Evolutionary conservation across 2,329 filamentous ascomycete genomes (phyloP).

Genomic region (Dactylonectria estremocensis): DNA sequence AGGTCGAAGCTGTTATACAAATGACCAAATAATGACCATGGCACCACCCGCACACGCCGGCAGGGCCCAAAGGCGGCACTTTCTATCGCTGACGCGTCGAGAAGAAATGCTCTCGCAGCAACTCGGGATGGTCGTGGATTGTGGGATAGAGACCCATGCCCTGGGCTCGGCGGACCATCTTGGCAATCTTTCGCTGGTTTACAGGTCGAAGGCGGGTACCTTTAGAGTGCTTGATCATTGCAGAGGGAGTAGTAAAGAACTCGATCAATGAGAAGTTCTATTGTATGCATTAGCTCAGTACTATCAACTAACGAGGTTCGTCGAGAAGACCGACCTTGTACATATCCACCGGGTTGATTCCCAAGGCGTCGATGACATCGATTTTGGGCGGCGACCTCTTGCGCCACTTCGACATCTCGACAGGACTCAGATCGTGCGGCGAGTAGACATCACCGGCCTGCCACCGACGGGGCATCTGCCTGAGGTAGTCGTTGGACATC

Average conservation of each 20-base stretch:
- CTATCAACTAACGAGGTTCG: not conserved
- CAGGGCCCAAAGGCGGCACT: constrained; percentile 11
- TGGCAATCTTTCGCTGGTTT: constrained; percentile 94
- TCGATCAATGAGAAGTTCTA: constrained; percentile 95
- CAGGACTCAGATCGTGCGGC: constrained; percentile 85
- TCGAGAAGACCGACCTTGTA: constrained; percentile 78
- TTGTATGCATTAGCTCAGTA: constrained; percentile 20
- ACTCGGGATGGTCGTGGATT: constrained; percentile 89
- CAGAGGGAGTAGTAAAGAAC: constrained; percentile 88
- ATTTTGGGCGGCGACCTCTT: constrained; percentile 68
- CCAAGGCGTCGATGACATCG: constrained; percentile 86
- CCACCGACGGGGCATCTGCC: constrained; percentile 81
- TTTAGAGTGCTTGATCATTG: constrained; percentile 84
- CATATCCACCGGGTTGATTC: constrained; percentile 84
- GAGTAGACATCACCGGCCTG: constrained; percentile 87
- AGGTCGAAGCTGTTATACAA: constrained; percentile 56
- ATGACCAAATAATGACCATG: constrained; percentile 49
- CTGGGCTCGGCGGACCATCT: constrained; percentile 90
- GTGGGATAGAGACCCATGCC: constrained; percentile 94
- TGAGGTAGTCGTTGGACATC: constrained; percentile 68
- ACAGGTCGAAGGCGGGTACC: constrained; percentile 86
- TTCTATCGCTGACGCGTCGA: constrained; percentile 34
- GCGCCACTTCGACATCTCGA: constrained; percentile 88
- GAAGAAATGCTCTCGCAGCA: constrained; percentile 68
- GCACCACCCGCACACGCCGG: constrained; percentile 38